Base-by-base conservation (phyloP, 345 rosid species). In the Hypericum androsaemum region DNA sequence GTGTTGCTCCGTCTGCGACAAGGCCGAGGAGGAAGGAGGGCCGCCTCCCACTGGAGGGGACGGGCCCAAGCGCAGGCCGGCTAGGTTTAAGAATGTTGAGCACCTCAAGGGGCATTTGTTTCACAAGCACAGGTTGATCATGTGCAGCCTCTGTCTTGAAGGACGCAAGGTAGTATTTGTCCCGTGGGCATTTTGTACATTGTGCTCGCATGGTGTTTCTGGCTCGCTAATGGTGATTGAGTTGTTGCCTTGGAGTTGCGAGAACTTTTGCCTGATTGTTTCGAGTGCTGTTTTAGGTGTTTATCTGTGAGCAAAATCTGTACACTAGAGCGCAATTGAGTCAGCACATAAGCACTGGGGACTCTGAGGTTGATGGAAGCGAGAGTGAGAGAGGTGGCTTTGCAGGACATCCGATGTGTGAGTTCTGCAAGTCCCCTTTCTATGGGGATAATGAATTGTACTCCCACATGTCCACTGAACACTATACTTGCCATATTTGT, bases 401-500 rank as follows among this genome's bases (percentile, higher is more conserved):
- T 41, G 42, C 17, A 14, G 70, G 70, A 14, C 70, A 65, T 47
- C 70, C 70, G 2, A n/a, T 36, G 2, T 65, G 70, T 54, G 56
- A 58, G 42, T 65, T 65, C 38, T 65, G 70, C 45, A 52, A 35
- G 40, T 37, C 54, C 12, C 64, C 64, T 3, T 59, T 53, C 51
- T 54, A 65, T 54, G 70, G 70, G 14, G 70, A 65, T 16, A 65
- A 65, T 54, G 64, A 65, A 51, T 58, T 65, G 37, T 65, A 59
- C 35, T 35, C 46, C 39, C 70, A 65, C 11, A 59, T 65, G 70
- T 65, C 70, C 8, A 59, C 59, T 36, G 64, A 65, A 40, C 70
- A 65, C 54, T 65, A 45, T 54, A 65, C 70, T 17, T 65, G 70
- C 54, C 70, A 65, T 37, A 59, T 65, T 47, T 65, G 64, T 55